Evolutionary conservation across 2,329 filamentous ascomycete genomes (phyloP).

Genomic region (Diaporthe longicolla): DNA sequence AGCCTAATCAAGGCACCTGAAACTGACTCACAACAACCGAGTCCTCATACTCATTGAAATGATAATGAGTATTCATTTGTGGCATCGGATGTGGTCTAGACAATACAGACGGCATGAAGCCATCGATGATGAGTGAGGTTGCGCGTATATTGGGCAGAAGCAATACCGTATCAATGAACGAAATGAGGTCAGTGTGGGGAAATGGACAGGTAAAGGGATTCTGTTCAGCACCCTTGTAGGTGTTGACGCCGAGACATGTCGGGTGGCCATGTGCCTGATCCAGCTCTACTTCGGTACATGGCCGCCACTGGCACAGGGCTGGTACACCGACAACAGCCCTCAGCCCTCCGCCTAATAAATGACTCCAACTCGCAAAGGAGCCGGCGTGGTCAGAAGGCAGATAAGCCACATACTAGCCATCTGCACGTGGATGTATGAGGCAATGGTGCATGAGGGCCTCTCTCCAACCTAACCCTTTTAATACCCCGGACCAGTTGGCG

Average conservation of each 20-base stretch:
- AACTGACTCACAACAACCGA: neutral
- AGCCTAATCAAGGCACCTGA: neutral
- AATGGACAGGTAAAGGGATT: neutral
- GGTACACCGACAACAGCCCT: slow-evolving; percentile 5
- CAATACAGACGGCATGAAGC: neutral
- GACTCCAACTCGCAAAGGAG: neutral
- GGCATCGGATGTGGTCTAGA: neutral
- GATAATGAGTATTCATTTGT: neutral
- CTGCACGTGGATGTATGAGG: neutral
- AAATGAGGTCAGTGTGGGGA: neutral
- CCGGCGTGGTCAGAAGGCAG: neutral
- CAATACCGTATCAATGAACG: neutral
- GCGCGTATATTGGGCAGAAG: neutral
- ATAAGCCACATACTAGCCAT: slow-evolving; percentile 1
- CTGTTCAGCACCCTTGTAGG: neutral
- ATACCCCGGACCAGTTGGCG: neutral
- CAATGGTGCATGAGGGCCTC: neutral
- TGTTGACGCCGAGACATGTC: neutral
- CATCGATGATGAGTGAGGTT: neutral
- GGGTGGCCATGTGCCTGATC: neutral
- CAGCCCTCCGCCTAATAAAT: neutral
- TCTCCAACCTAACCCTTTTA: neutral
- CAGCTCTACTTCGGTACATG: slow-evolving; percentile 1
- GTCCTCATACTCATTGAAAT: neutral
- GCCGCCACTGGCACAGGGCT: neutral